Percentiles rank a stretch among this genome's conserved stretches.
phyloP scores from a whole-genome alignment of 805 yeast species.

The Ogataea wickerhamii region DNA sequence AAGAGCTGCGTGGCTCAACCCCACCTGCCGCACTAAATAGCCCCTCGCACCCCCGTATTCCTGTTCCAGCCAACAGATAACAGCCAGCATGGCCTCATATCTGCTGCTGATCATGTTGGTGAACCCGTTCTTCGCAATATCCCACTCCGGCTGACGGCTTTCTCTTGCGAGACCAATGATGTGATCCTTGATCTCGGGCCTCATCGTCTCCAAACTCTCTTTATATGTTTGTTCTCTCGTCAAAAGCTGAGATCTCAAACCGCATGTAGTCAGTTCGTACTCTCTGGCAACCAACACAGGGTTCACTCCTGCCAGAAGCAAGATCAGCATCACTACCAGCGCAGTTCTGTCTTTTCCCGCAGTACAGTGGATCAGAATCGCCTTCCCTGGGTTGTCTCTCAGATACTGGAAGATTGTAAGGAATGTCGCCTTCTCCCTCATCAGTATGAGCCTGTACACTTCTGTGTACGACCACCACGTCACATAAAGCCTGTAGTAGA shows the following conservation, averaged over 20 bases:
- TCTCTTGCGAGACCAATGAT: constrained; percentile 12
- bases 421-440: constrained; percentile 46
- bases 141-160: constrained; percentile 42
- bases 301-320: constrained; percentile 63
- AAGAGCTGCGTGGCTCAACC: constrained; percentile 44
- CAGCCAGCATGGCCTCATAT: constrained; percentile 65
- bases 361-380: constrained; percentile 69
- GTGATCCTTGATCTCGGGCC: constrained; percentile 19
- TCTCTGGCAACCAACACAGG: constrained; percentile 64
- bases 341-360: constrained; percentile 91
- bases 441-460: constrained; percentile 59
- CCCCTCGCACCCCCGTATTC: constrained; percentile 52
- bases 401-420: constrained; percentile 50
- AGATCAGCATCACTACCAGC: constrained; percentile 61
- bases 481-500: constrained; percentile 50
- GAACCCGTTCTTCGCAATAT: constrained; percentile 49
- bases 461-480: constrained; percentile 61
- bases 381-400: constrained; percentile 48
- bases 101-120: constrained; percentile 58
- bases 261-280: constrained; percentile 70
- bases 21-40: constrained; percentile 43
- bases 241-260: constrained; percentile 50
- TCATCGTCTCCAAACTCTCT: constrained; percentile 27
- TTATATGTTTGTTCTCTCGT: constrained; percentile 35
- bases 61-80: constrained; percentile 49